Evolutionary conservation across 331 rosid species (phyloP), one percentile per base, ranked within the genome.

Genomic region (Dryas integrifolia): DNA sequence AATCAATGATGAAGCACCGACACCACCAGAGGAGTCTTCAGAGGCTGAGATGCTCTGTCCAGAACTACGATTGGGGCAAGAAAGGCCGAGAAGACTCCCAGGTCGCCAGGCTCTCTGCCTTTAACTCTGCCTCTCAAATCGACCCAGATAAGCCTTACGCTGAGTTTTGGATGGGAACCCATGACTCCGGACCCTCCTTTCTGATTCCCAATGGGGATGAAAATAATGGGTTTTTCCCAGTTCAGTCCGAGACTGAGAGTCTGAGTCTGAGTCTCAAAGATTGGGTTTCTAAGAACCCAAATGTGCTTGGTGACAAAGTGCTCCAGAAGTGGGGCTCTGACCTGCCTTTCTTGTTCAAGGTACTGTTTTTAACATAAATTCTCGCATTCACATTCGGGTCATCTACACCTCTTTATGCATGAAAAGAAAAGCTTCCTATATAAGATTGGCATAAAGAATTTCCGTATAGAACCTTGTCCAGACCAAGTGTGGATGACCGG

Each of bases 111-210:
- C 87, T 95, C n/a, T 87, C 59, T 70, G 74, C 87, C 11, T 77
- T 77, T 14, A 95, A 95, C 74, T 89, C 96, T 0, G 81, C 65
- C 24, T 62, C 89, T 0, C 24, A 68, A 69, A 77, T 89, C 65
- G 83, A 78, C 72, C 81, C 85, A 2, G 84, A 85, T 5, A 67
- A 70, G 68, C 92, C 98, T 40, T 95, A 88, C 40, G 97, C 97
- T 0, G 98, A 95, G 79, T 73, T 95, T 35, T 95, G 98, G 98
- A 95, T 95, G 85, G 98, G 98, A 30, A 91, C 96, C 53, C 98
- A 86, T 38, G 89, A 87, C 39, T 91, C 98, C 0, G 98, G 92
- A 7, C 97, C 98, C 0, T 95, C 98, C 4, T 92, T 84, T 61
- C 30, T 95, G 56, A 69, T 72, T 56, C 64, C 24, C 0, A 15